A percentile compares a stretch with the other conserved stretches of the same genome.
These are phyloP conservation scores for Aegilops tauschii DNA, from an alignment of 176 grass and related monocot species.

Conservation along the genomic window DNA sequence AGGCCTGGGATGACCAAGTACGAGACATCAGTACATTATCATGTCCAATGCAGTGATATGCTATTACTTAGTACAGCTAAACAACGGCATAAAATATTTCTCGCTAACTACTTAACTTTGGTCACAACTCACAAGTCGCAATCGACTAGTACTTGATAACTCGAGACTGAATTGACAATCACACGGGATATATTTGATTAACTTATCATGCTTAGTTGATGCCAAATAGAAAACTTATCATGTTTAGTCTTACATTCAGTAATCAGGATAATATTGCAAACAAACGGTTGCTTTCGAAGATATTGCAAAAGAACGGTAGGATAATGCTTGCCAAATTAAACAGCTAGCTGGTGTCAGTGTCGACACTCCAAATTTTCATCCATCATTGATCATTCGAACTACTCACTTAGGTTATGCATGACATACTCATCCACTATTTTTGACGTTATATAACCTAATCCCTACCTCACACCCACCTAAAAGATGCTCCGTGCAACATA, in stretches of 20 bases:
- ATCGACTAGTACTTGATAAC: conserved; percentile 1
- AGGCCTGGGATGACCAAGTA: conserved; percentile 79
- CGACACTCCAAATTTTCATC: background rate
- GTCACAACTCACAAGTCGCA: conserved; percentile 1
- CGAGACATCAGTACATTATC: background rate
- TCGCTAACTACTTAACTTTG: background rate
- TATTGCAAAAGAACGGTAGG: conserved; percentile 16
- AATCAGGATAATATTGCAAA: conserved; percentile 7
- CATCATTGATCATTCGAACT: background rate
- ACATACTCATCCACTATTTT: conserved; percentile 18
- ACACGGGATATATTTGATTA: background rate
- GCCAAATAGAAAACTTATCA: background rate
- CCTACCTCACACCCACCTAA: background rate
- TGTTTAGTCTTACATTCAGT: background rate
- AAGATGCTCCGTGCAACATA: conserved; percentile 20
- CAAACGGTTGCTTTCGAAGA: background rate
- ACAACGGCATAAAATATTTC: background rate
- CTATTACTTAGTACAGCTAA: background rate
- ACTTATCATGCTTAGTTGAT: conserved; percentile 8
- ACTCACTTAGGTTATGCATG: conserved; percentile 28
- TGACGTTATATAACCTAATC: conserved; percentile 16
- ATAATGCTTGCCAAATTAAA: conserved; percentile 7
- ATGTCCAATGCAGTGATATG: background rate
- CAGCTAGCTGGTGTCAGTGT: background rate
- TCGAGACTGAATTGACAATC: background rate